Evolutionary conservation across 345 rosid genomes (phyloP), one percentile per base, ranked within the genome.

Genomic region (Raphanus raphanistrum): DNA sequence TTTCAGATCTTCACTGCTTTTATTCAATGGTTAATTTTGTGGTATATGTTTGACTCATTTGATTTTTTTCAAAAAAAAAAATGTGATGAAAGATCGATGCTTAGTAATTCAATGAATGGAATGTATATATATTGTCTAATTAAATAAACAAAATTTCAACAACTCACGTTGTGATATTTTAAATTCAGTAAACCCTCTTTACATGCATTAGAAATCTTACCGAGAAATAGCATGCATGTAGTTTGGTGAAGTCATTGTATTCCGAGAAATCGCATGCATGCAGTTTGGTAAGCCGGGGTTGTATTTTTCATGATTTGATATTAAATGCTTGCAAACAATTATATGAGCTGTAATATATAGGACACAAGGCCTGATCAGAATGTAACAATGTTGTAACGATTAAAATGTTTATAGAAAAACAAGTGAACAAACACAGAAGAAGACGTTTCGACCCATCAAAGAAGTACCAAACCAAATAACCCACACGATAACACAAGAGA

Each of bases 401-500:
- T 38, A 38, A 8, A 38, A 54, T 61, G 68, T 16, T 16, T 55
- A 16, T 3, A 75, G 79, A 31, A 13, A 75, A 38, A 58, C 59
- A 15, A 75, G 43, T 38, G 33, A 75, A 66, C 66, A 36, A 27
- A 59, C 63, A 26, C 2, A 63, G n/a, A 38, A 31, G 67, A 68
- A 73, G 38, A 70, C 12, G 38, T 80, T 27, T 70, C 75, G 72
- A 45, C 79, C 82, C 5, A 65, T 76, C 52, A 80, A 74, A 69
- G 54, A 80, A 69, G 78, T 80, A 68, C 31, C 66, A 11, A 69
- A 61, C 70, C 83, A 80, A 80, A 54, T 64, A n/a, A 75, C 79
- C 25, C 79, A 80, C 68, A 69, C 83, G 8, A 76, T 87, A 80
- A 81, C 86, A 7, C 83, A 85, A 21, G 81, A 84, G 63, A 85